These are phyloP conservation scores for Mesembryanthemum crystallinum DNA, from an alignment of 148 eudicot genomes.

Conservation along the genomic window DNA sequence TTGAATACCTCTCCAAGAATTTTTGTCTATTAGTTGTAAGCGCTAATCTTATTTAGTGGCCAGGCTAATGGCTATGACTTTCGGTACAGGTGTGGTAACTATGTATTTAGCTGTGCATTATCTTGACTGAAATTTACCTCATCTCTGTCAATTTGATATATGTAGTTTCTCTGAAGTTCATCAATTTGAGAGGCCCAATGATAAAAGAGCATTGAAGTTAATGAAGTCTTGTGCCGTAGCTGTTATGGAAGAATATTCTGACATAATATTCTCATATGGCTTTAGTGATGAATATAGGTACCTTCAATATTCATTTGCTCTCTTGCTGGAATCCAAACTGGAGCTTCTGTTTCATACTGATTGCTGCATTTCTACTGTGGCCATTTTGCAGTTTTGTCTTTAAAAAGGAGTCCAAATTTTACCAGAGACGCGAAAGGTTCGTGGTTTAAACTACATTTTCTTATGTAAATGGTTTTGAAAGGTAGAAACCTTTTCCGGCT, in stretches of 20 bases:
- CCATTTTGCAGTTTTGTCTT: slow-evolving; percentile 68
- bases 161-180: slow-evolving; percentile 67
- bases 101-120: background rate
- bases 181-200: slow-evolving; percentile 75
- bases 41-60: background rate
- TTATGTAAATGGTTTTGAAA: background rate
- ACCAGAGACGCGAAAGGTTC: slow-evolving; percentile 87
- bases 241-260: slow-evolving; percentile 65
- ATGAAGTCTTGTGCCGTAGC: slow-evolving; percentile 79
- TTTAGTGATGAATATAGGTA: slow-evolving; percentile 82
- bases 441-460: slow-evolving; percentile 11
- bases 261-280: slow-evolving; percentile 72
- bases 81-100: background rate
- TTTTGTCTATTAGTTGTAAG: background rate
- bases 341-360: slow-evolving; percentile 1
- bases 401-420: slow-evolving; percentile 57
- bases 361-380: slow-evolving; percentile 9
- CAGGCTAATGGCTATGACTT: background rate
- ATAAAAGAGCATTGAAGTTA: slow-evolving; percentile 65
- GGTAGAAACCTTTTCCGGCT: background rate
- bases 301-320: background rate
- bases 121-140: background rate
- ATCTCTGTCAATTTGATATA: background rate
- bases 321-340: background rate
- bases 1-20: too few relatives aligned